Percentiles rank a stretch among this genome's conserved stretches.
phyloP scores from a whole-genome alignment of 2,329 filamentous ascomycete species.

The Coniochaeta sp. region DNA sequence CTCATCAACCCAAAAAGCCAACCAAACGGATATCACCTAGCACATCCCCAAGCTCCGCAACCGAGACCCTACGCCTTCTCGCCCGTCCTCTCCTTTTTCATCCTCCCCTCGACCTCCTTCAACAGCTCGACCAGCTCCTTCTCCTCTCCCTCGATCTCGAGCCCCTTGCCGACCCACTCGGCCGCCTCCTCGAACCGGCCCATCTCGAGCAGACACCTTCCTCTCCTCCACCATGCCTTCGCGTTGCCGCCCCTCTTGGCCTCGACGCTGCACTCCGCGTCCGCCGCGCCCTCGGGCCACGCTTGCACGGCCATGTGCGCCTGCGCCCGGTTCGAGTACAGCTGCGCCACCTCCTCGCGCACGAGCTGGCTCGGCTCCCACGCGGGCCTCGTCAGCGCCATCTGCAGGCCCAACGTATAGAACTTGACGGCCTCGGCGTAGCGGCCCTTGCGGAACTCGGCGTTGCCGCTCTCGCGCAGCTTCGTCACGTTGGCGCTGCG shows the following conservation, averaged over 20 bases:
- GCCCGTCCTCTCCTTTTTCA: conserved; percentile 32
- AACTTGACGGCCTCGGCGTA: conserved; percentile 70
- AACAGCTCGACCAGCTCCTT: conserved; percentile 55
- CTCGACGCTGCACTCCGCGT: conserved; percentile 84
- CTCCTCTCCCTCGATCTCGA: conserved; percentile 77
- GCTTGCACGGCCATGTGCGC: conserved; percentile 74
- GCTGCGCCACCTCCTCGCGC: conserved; percentile 70
- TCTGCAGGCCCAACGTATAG: conserved; percentile 81
- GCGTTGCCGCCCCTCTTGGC: conserved; percentile 79
- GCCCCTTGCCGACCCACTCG: conserved; percentile 66
- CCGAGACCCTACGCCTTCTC: conserved; percentile 4
- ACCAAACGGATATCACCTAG: neutral
- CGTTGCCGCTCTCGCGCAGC: conserved; percentile 82
- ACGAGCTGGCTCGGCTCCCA: conserved; percentile 87
- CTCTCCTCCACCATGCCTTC: conserved; percentile 91
- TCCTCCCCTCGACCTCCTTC: conserved; percentile 50
- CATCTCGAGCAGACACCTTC: conserved; percentile 86
- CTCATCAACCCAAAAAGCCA: neutral
- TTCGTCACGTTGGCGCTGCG: conserved; percentile 82
- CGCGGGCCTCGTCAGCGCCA: conserved; percentile 72
- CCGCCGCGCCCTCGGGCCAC: conserved; percentile 82
- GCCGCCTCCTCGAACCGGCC: conserved; percentile 73
- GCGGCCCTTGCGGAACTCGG: conserved; percentile 69
- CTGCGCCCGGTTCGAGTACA: conserved; percentile 86
- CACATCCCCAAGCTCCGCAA: neutral